Conservation (phyloP, 371 early-diverging fungal genomes). For the Mucor velutinosus region DNA sequence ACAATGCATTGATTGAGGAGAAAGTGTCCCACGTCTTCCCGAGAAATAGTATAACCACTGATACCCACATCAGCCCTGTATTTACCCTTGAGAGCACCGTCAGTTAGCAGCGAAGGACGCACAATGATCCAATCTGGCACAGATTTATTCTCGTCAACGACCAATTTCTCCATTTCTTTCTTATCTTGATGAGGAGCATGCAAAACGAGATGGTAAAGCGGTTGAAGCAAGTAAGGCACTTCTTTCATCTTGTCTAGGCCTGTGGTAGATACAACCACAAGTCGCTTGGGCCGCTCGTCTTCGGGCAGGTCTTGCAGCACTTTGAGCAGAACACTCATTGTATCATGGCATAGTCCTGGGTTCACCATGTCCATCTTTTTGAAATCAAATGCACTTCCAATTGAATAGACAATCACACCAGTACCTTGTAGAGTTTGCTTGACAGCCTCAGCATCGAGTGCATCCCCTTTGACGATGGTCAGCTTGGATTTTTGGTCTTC, state of each 20-base stretch:
- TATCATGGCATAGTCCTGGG: slow-evolving; percentile 16
- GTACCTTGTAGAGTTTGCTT: slow-evolving; percentile 15
- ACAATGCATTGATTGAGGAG: slow-evolving; percentile 40
- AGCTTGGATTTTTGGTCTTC: slow-evolving; percentile 35
- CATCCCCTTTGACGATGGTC: slow-evolving; percentile 42
- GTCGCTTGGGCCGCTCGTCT: slow-evolving; percentile 28
- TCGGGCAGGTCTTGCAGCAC: slow-evolving; percentile 8
- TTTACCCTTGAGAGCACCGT: slow-evolving; percentile 25
- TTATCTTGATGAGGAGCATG: slow-evolving; percentile 44
- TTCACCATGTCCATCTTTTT: slow-evolving; percentile 5
- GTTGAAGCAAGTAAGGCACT: slow-evolving; percentile 39
- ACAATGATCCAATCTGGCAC: slow-evolving; percentile 37
- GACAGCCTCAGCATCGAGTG: slow-evolving; percentile 20
- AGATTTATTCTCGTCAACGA: background rate
- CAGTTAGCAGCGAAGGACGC: slow-evolving; percentile 40
- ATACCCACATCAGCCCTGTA: slow-evolving; percentile 29
- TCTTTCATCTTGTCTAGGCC: slow-evolving; percentile 36
- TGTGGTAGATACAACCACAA: slow-evolving; percentile 45
- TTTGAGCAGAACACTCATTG: slow-evolving; percentile 18
- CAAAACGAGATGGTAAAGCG: slow-evolving; percentile 31
- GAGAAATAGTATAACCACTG: slow-evolving; percentile 40
- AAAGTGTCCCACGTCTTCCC: slow-evolving; percentile 47
- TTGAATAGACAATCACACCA: slow-evolving; percentile 20
- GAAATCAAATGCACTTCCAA: slow-evolving; percentile 22
- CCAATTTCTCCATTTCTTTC: slow-evolving; percentile 27